A percentile compares a stretch with the other conserved stretches of the same genome.
These are phyloP conservation scores for Calonectria fujianensis DNA, from an alignment of 2,329 filamentous ascomycete species.

Conservation along the genomic window DNA sequence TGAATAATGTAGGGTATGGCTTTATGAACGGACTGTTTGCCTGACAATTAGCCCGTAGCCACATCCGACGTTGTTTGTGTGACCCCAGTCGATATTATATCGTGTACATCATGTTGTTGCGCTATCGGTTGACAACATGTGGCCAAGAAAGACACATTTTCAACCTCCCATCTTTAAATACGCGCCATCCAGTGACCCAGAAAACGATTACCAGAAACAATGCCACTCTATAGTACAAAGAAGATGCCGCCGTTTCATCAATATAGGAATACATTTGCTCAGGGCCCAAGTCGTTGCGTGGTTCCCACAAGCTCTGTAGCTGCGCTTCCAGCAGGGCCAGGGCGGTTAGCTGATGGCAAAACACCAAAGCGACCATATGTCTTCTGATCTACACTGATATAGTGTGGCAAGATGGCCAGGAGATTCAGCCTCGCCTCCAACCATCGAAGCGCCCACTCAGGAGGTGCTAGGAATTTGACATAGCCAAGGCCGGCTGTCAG, in stretches of 20 bases:
- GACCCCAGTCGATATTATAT: neutral
- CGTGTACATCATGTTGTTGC: neutral
- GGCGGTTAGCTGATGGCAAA: conserved; percentile 76
- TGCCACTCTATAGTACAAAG: conserved; percentile 42
- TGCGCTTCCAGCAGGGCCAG: conserved; percentile 63
- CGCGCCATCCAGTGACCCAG: conserved; percentile 36
- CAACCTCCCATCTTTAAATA: conserved; percentile 35
- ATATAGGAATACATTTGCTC: conserved; percentile 52
- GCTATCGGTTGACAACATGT: neutral
- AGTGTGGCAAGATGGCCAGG: conserved; percentile 88
- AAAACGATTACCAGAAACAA: conserved; percentile 31
- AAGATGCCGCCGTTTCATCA: conserved; percentile 36
- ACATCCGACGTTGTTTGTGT: neutral
- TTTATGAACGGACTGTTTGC: neutral
- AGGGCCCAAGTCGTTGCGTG: conserved; percentile 82
- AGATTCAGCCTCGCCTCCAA: conserved; percentile 92
- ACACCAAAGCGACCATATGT: conserved; percentile 95
- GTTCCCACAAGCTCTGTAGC: conserved; percentile 76
- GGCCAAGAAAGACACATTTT: conserved; percentile 13
- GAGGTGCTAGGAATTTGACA: conserved; percentile 91
- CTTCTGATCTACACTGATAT: conserved; percentile 96
- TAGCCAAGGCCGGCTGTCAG: conserved; percentile 86
- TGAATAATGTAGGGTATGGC: neutral
- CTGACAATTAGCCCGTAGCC: neutral
- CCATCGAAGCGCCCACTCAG: conserved; percentile 90